These are phyloP conservation scores for Tillandsia leiboldiana DNA, from an alignment of 176 grass and related monocot genomes.

Conservation along the genomic window DNA sequence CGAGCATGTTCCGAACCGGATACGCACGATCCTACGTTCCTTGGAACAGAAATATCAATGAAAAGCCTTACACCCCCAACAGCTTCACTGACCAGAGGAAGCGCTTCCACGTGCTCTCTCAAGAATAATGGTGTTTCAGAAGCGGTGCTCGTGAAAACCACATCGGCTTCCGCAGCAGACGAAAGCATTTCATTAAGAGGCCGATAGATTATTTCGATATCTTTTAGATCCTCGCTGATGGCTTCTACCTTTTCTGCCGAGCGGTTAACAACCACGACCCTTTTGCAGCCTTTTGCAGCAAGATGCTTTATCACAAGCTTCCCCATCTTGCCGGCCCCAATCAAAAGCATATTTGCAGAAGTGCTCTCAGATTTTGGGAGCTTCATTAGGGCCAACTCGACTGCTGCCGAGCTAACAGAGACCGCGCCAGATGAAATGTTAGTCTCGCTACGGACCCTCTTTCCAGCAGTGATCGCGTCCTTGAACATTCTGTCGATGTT, in stretches of 20 bases:
- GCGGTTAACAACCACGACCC: slow-evolving; percentile 72
- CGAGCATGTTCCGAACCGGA: slow-evolving; percentile 28
- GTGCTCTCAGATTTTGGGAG: slow-evolving; percentile 41
- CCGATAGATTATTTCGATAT: slow-evolving; percentile 68
- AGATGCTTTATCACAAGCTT: slow-evolving; percentile 89
- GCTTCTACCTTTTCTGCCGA: slow-evolving; percentile 78
- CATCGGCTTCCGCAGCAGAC: slow-evolving; percentile 57
- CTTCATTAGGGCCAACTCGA: slow-evolving; percentile 88
- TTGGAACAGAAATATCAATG: slow-evolving; percentile 77
- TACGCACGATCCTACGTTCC: slow-evolving; percentile 63
- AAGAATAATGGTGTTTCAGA: slow-evolving; percentile 70
- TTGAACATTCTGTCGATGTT: slow-evolving; percentile 98
- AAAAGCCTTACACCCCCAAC: slow-evolving; percentile 53
- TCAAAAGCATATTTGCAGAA: slow-evolving; percentile 71
- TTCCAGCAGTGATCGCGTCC: slow-evolving; percentile 85
- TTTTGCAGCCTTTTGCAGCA: slow-evolving; percentile 77
- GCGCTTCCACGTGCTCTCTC: slow-evolving; percentile 38
- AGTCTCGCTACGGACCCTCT: slow-evolving; percentile 67
- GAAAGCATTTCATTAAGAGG: slow-evolving; percentile 68
- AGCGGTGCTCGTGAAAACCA: slow-evolving; percentile 69
- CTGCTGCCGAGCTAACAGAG: slow-evolving; percentile 90
- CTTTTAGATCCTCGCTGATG: slow-evolving; percentile 62
- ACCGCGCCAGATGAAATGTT: slow-evolving; percentile 85
- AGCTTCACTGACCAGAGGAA: slow-evolving; percentile 39
- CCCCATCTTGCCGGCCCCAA: slow-evolving; percentile 84